Percentiles rank a stretch among this genome's conserved stretches.
Conservation (phyloP, 305 asterid species). For the Fraxinus platypoda region DNA sequence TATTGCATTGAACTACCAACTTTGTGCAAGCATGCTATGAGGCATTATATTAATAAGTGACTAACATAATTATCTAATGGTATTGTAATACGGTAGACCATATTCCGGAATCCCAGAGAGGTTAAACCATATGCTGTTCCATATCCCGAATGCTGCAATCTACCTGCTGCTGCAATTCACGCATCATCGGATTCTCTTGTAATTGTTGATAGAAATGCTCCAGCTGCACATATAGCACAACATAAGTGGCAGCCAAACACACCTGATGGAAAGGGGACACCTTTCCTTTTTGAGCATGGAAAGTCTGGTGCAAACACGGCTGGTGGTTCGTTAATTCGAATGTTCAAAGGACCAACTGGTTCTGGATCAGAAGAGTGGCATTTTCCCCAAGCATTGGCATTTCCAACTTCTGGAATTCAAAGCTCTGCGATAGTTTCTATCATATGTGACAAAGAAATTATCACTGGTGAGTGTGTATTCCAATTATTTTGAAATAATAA, state of each 20-base stretch:
- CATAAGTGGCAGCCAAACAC: conserved; percentile 99
- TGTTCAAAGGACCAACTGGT: conserved; percentile 77
- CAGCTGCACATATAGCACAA: conserved; percentile 91
- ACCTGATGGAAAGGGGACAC: conserved; percentile 96
- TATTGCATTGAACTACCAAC: neutral
- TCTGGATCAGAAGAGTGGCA: conserved; percentile 75
- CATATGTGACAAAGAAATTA: conserved; percentile 78
- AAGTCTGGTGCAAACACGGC: conserved; percentile 68
- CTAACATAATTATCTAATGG: conserved; percentile 18
- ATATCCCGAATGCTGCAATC: conserved; percentile 90
- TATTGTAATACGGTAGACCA: conserved; percentile 56
- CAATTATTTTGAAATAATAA: conserved; percentile 4
- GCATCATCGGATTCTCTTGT: conserved; percentile 88
- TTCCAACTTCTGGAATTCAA: conserved; percentile 78
- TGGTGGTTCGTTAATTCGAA: conserved; percentile 92
- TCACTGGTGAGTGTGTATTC: conserved; percentile 63
- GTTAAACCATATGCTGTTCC: conserved; percentile 81
- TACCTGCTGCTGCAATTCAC: conserved; percentile 91
- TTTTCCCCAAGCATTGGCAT: conserved; percentile 84
- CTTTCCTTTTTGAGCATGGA: conserved; percentile 94
- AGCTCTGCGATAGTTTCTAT: conserved; percentile 73
- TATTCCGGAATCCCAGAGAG: conserved; percentile 86
- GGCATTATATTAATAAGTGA: neutral
- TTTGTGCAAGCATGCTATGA: neutral
- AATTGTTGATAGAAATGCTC: conserved; percentile 74